Conservation (phyloP, 176 grass and related monocot species). For the Areca catechu region DNA sequence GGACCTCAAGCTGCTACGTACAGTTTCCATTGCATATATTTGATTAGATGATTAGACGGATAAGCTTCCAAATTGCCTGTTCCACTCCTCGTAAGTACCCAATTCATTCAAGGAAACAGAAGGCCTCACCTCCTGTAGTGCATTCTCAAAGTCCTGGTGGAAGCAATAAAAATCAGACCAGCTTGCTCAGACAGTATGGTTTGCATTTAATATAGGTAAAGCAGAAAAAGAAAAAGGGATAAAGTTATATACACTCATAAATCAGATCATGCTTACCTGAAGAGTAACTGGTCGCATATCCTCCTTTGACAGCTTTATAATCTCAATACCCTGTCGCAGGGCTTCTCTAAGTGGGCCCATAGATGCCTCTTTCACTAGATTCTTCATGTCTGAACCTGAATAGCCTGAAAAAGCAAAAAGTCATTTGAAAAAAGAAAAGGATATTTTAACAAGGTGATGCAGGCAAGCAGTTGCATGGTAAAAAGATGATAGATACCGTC, state of each 20-base stretch:
- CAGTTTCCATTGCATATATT: background rate
- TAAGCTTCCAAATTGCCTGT: slow-evolving; percentile 84
- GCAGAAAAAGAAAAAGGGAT: too few species aligned
- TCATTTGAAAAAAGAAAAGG: background rate
- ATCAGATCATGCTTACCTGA: slow-evolving; percentile 36
- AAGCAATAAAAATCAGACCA: slow-evolving; percentile 10
- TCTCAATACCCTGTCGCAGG: slow-evolving; percentile 55
- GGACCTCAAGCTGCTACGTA: slow-evolving; percentile 14
- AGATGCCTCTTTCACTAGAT: slow-evolving; percentile 94
- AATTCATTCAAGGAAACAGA: slow-evolving; percentile 79
- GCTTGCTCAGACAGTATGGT: background rate
- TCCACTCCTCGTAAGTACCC: slow-evolving; percentile 82
- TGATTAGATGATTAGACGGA: slow-evolving; percentile 27
- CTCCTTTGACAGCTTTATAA: slow-evolving; percentile 70
- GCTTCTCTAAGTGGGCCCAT: slow-evolving; percentile 95
- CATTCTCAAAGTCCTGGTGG: slow-evolving; percentile 72
- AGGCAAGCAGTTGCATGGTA: too few species aligned
- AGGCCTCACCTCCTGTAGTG: slow-evolving; percentile 83
- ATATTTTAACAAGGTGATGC: too few species aligned
- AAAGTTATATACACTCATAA: background rate
- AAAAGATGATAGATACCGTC: slow-evolving; percentile 44
- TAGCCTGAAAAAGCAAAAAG: slow-evolving; percentile 52
- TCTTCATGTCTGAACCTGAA: slow-evolving; percentile 99
- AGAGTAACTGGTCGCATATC: slow-evolving; percentile 66
- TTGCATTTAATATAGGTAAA: background rate